Percentiles rank a stretch among this genome's conserved stretches.
phyloP scores from a whole-genome alignment of 1,284 basidiomycete genomes.

The Pseudozyma pruni region DNA sequence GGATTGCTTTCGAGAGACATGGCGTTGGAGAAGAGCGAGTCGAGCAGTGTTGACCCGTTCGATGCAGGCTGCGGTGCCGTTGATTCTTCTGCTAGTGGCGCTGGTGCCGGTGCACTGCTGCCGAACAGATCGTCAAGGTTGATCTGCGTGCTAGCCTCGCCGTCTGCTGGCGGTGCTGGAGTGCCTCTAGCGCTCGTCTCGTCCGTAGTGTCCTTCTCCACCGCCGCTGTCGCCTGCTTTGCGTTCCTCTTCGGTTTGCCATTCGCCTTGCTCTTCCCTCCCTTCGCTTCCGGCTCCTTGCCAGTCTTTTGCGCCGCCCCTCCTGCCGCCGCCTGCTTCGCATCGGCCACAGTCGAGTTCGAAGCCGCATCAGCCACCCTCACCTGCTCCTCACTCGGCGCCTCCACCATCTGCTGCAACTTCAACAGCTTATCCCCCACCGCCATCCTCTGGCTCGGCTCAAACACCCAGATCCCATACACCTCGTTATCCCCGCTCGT shows the following conservation, averaged over 20 bases:
- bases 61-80: neutral
- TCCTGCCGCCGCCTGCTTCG: no score
- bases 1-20: constrained; percentile 14
- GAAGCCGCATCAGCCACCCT: constrained; percentile 9
- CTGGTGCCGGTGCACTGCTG: constrained; percentile 5
- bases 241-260: constrained; percentile 20
- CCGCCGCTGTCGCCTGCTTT: constrained; percentile 9
- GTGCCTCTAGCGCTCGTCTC: constrained; percentile 7
- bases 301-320: constrained; percentile 1
- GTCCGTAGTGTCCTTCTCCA: constrained; percentile 20
- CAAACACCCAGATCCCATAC: constrained; percentile 82
- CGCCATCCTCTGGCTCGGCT: constrained; percentile 77
- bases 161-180: neutral
- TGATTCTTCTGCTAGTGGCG: neutral
- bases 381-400: constrained; percentile 30
- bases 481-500: constrained; percentile 68
- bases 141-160: constrained; percentile 27
- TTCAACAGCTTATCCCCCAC: constrained; percentile 70
- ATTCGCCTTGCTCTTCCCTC: constrained; percentile 15
- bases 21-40: constrained; percentile 34
- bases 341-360: neutral
- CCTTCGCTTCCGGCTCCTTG: constrained; percentile 18
- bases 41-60: constrained; percentile 22
- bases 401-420: constrained; percentile 42
- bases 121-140: constrained; percentile 38